Percentiles rank a stretch among this genome's conserved stretches.
Conservation (phyloP, 2,329 filamentous ascomycete genomes). For the Sporothrix mexicana region DNA sequence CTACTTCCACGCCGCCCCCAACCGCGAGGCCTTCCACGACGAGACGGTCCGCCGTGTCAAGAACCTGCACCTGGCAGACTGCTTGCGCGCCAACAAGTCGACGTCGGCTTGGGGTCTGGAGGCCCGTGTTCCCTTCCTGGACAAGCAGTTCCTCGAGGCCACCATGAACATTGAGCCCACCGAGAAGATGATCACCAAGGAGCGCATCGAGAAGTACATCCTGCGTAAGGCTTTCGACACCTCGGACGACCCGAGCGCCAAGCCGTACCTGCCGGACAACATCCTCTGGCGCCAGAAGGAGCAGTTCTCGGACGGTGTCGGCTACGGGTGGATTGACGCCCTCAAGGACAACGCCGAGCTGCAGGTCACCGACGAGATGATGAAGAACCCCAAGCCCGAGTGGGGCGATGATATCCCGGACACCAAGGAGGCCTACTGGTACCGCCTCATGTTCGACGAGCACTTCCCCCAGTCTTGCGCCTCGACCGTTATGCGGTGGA, state of each 20-base stretch:
- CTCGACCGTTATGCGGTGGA: slow-evolving; percentile 93
- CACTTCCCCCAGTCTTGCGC: slow-evolving; percentile 94
- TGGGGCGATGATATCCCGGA: slow-evolving; percentile 94
- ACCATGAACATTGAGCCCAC: slow-evolving; percentile 92
- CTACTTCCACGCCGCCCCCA: slow-evolving; percentile 95
- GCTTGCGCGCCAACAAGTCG: slow-evolving; percentile 97
- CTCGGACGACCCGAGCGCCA: slow-evolving; percentile 75
- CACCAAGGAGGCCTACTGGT: slow-evolving; percentile 99
- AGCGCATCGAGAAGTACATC: slow-evolving; percentile 95
- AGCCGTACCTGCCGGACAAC: slow-evolving; percentile 91
- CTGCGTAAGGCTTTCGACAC: slow-evolving; percentile 98
- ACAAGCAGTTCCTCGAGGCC: slow-evolving; percentile 94
- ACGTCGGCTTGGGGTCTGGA: slow-evolving; percentile 98
- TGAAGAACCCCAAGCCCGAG: slow-evolving; percentile 96
- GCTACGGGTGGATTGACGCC: slow-evolving; percentile 98
- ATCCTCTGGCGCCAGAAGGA: slow-evolving; percentile 99
- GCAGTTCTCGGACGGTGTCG: slow-evolving; percentile 98
- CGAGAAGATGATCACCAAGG: slow-evolving; percentile 94
- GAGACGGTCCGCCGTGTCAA: slow-evolving; percentile 94
- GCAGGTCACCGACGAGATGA: slow-evolving; percentile 93
- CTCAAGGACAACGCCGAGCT: slow-evolving; percentile 93
- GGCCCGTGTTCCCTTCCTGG: slow-evolving; percentile 95
- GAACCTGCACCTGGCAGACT: slow-evolving; percentile 96
- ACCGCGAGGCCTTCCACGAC: slow-evolving; percentile 90
- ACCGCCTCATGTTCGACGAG: slow-evolving; percentile 97